phyloP scores from a whole-genome alignment of 2,329 filamentous ascomycete genomes.

The Neodidymelliopsis sp. region DNA sequence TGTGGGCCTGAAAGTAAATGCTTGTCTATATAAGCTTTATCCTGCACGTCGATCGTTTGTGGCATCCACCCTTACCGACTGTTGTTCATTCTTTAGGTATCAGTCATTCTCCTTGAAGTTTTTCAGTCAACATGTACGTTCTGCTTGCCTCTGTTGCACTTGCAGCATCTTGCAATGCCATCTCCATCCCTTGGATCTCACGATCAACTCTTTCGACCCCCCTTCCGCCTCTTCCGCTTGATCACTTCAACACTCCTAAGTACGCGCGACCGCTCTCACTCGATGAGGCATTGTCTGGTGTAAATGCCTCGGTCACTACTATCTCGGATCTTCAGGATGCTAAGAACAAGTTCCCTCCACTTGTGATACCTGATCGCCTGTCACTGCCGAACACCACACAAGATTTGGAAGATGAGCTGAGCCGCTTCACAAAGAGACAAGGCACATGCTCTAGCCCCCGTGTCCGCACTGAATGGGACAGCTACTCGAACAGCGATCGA shows the following conservation, averaged over 20 bases:
- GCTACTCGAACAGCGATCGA: slow-evolving; percentile 25
- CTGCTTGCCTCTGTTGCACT: slow-evolving; percentile 3
- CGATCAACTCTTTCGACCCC: background rate
- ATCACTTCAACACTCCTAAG: slow-evolving; percentile 11
- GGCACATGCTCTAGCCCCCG: slow-evolving; percentile 35
- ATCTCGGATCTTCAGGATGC: slow-evolving; percentile 6
- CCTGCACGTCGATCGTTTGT: background rate
- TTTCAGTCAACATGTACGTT: slow-evolving; percentile 7
- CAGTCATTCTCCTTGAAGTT: background rate
- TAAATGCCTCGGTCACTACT: slow-evolving; percentile 15
- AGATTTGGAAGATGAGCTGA: background rate
- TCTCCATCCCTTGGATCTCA: slow-evolving; percentile 6
- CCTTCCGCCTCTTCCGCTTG: slow-evolving; percentile 1
- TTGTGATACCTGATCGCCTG: slow-evolving; percentile 2
- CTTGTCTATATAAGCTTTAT: slow-evolving; percentile 1
- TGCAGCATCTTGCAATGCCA: slow-evolving; percentile 7
- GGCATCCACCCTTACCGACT: background rate
- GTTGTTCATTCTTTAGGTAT: background rate
- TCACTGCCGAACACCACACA: background rate
- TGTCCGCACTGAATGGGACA: slow-evolving; percentile 42
- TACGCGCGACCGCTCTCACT: slow-evolving; percentile 11
- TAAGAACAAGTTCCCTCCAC: slow-evolving; percentile 1
- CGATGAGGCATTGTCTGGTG: slow-evolving; percentile 7
- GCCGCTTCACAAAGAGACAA: slow-evolving; percentile 3
- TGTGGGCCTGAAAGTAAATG: background rate